A percentile compares a stretch with the other conserved stretches of the same genome.
phyloP scores from a whole-genome alignment of 1,284 basidiomycete species.

The Rhodotorula glutinis region DNA sequence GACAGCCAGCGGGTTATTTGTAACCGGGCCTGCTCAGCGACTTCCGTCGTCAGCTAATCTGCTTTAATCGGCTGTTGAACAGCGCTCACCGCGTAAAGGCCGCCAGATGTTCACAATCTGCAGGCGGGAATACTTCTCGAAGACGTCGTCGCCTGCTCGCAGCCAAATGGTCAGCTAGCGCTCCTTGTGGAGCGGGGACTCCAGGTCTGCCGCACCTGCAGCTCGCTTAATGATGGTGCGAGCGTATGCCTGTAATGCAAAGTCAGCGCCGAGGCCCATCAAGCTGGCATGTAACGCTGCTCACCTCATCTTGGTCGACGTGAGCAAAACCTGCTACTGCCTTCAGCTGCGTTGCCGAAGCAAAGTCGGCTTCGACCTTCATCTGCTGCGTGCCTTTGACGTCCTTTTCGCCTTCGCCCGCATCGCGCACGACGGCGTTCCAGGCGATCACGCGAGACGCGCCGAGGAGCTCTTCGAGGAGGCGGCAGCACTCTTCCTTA shows the following conservation, averaged over 20 bases:
- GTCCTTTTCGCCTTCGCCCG: neutral
- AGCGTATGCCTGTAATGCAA: slow-evolving; percentile 23
- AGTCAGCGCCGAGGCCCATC: neutral
- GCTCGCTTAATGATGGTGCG: slow-evolving; percentile 23
- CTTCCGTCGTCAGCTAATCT: neutral
- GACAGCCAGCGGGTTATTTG: slow-evolving; percentile 46
- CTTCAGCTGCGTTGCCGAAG: slow-evolving; percentile 38
- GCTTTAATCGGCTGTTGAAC: neutral
- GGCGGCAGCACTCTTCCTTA: slow-evolving; percentile 38
- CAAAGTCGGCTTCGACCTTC: slow-evolving; percentile 1
- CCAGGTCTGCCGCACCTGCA: too few species aligned
- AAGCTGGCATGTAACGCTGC: neutral
- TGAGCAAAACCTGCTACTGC: slow-evolving; percentile 44
- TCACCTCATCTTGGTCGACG: slow-evolving; percentile 45
- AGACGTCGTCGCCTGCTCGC: slow-evolving; percentile 28
- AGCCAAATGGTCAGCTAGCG: too few species aligned
- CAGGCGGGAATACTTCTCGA: slow-evolving; percentile 27
- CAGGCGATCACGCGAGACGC: slow-evolving; percentile 45
- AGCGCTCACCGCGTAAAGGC: slow-evolving; percentile 35
- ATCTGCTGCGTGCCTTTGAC: slow-evolving; percentile 13
- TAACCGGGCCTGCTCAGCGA: slow-evolving; percentile 36
- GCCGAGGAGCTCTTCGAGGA: slow-evolving; percentile 39
- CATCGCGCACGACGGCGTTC: slow-evolving; percentile 42
- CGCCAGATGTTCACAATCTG: slow-evolving; percentile 47
- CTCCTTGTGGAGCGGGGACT: too few species aligned